Evolutionary conservation across 2,329 filamentous ascomycete species (phyloP), one percentile per base, ranked within the genome.

Genomic region (Diaporthe australafricana): DNA sequence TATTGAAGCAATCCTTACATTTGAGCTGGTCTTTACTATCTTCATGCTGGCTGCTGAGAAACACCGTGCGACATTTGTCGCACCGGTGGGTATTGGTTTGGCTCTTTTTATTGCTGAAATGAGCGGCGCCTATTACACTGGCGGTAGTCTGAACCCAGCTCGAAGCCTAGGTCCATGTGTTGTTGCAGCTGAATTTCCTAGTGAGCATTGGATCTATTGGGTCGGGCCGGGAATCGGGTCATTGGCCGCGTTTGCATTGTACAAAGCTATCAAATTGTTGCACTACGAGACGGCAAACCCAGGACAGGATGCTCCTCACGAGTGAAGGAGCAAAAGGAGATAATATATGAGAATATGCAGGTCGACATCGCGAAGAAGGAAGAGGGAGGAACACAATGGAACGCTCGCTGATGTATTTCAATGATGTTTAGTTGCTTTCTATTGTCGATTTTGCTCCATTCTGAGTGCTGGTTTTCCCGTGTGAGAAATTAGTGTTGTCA

Each of bases 21-120:
- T 89, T 0, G 86, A 92, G 77, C 83, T 93, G 11, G 87, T 92
- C 7, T 84, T 93, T 67, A 87, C 90, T 2, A 88, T 93, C 32
- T 88, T 91, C 79, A 92, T 94, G 88, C 84, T 94, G 50, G 92
- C 91, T 0, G 89, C 90, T 5, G 91, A 94, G 79, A 94, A 94
- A 81, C 92, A 94, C 79, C 90, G 91, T 56, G 89, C 89, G 1
- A 94, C 92, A 0, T 93, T 87, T 77, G 81, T 94, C 1, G 92
- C 92, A 0, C 92, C 93, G 0, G 82, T 94, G 4, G 92, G 91
- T 12, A 93, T 95, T 75, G 93, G 93, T 0, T 81, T 94, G 2
- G 85, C 92, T 0, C 86, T 94, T 65, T 94, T 94, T 79, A 87
- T 94, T 50, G 83, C 83, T 5, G 82, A 87, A 78, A 78, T 86